A percentile compares a stretch with the other conserved stretches of the same genome.
Evolutionary conservation across 2,329 filamentous ascomycete species (phyloP).

Genomic region (Domatiomyces catenatus): DNA sequence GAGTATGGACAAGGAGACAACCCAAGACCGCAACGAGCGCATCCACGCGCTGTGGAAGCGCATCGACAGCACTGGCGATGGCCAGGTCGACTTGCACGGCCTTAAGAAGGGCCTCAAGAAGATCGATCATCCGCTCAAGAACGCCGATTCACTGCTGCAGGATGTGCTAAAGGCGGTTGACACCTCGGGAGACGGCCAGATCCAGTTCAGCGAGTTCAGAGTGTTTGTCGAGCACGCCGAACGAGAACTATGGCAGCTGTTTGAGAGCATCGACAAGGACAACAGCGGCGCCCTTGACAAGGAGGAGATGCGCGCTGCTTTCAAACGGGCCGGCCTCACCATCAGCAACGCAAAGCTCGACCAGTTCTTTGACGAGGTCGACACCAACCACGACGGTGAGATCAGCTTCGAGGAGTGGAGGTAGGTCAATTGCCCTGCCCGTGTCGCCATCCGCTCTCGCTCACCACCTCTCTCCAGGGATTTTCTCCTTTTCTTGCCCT

Average conservation of each 20-base stretch:
- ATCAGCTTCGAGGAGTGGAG: conserved; percentile 95
- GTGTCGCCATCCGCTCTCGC: not conserved
- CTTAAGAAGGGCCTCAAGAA: conserved; percentile 70
- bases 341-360: conserved; percentile 64
- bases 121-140: conserved; percentile 89
- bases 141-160: conserved; percentile 71
- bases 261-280: conserved; percentile 74
- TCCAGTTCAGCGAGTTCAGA: conserved; percentile 86
- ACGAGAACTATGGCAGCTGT: conserved; percentile 63
- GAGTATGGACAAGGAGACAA: conserved; percentile 59
- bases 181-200: conserved; percentile 71
- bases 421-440: conserved; percentile 39
- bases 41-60: conserved; percentile 71
- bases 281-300: conserved; percentile 75
- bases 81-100: conserved; percentile 68
- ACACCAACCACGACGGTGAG: conserved; percentile 69
- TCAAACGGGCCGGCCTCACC: conserved; percentile 59
- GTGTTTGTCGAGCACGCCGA: conserved; percentile 79
- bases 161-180: conserved; percentile 73
- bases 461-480: conserved; percentile 43
- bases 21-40: conserved; percentile 63
- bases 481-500: conserved; percentile 78
- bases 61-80: conserved; percentile 61
- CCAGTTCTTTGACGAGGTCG: conserved; percentile 78
- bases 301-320: conserved; percentile 65